These are phyloP conservation scores for Kwoniella sp. DNA, from an alignment of 768 basidiomycete genomes.

Conservation along the genomic window DNA sequence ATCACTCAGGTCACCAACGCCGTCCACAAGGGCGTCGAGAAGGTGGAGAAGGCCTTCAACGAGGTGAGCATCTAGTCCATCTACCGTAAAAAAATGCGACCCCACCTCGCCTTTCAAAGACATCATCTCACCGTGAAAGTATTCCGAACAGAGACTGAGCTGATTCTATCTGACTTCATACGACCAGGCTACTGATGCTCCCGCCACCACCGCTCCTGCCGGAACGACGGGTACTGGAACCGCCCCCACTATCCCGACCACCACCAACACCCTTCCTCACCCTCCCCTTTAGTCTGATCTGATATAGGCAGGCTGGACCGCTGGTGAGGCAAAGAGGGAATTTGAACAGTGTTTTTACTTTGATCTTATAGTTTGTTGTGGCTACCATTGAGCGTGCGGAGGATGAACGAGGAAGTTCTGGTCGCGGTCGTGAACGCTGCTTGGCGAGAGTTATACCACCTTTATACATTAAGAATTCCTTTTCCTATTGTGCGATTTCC, in stretches of 20 bases:
- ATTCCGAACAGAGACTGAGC: neutral
- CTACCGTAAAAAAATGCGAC: too few relatives aligned
- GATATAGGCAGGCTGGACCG: too few relatives aligned
- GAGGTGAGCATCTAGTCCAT: constrained; percentile 30
- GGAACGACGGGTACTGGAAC: neutral
- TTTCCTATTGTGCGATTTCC: neutral
- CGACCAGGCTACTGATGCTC: neutral
- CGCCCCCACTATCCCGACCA: constrained; percentile 39
- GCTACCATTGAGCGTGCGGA: too few relatives aligned
- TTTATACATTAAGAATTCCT: neutral
- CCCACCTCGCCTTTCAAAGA: too few relatives aligned
- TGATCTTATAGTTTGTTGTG: neutral
- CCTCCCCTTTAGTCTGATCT: constrained; percentile 2
- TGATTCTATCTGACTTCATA: neutral
- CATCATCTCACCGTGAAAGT: too few relatives aligned
- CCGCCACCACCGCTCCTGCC: neutral
- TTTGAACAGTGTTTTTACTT: too few relatives aligned
- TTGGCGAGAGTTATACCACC: neutral
- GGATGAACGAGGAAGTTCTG: too few relatives aligned
- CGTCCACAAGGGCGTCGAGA: constrained; percentile 40
- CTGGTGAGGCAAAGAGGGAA: too few relatives aligned
- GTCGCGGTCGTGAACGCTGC: too few relatives aligned
- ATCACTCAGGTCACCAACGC: constrained; percentile 46
- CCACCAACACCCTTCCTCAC: constrained; percentile 52
- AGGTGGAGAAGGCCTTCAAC: constrained; percentile 44